Conservation (phyloP, 345 rosid species). For the Eucalyptus decipiens region DNA sequence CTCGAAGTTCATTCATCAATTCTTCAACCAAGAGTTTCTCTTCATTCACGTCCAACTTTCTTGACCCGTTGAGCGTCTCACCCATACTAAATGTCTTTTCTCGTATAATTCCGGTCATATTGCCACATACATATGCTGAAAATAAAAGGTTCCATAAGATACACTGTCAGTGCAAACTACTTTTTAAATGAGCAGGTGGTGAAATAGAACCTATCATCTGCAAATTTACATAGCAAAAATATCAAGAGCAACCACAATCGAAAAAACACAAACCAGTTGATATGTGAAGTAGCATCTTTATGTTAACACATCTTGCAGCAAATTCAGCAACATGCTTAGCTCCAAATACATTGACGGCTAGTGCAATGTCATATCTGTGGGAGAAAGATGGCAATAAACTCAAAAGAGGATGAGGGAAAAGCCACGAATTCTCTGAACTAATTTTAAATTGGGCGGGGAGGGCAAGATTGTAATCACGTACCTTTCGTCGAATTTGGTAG, state of each 20-base stretch:
- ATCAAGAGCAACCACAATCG: neutral
- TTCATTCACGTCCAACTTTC: too few relatives aligned
- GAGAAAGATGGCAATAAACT: neutral
- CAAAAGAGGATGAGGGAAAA: neutral
- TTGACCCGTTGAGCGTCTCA: too few relatives aligned
- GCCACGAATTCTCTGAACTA: neutral
- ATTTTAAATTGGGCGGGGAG: neutral
- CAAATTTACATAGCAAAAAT: neutral
- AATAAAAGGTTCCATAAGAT: neutral
- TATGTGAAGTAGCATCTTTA: conserved; percentile 34
- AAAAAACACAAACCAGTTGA: conserved; percentile 14
- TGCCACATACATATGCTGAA: conserved; percentile 23
- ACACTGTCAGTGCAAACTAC: neutral
- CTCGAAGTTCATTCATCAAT: neutral
- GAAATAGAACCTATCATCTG: too few relatives aligned
- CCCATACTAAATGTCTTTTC: neutral
- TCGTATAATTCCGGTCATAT: neutral
- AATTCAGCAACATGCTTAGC: conserved; percentile 38
- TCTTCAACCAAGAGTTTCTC: neutral
- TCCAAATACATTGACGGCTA: conserved; percentile 46
- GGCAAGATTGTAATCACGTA: neutral
- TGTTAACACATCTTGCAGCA: conserved; percentile 36
- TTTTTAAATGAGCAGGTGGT: too few relatives aligned
- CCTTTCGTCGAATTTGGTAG: conserved; percentile 35
- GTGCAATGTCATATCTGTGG: conserved; percentile 36